phyloP scores from a whole-genome alignment of 495 filamentous ascomycete species.

The Pyronema omphalodes region DNA sequence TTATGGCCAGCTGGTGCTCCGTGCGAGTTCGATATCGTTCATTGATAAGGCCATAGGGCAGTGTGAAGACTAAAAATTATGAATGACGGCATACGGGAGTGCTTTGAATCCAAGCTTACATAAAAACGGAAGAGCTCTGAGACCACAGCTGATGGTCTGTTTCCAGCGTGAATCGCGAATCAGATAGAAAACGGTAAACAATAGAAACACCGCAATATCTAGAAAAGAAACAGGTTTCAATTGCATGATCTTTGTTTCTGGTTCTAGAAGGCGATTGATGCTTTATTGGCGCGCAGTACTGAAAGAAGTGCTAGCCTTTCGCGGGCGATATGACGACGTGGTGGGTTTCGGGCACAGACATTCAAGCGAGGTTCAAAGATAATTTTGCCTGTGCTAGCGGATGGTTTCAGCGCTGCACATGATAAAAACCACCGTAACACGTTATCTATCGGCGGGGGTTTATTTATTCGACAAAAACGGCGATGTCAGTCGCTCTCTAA shows the following conservation, averaged over 20 bases:
- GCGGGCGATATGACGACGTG: neutral
- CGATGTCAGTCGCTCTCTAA: no score
- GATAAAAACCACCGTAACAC: no score
- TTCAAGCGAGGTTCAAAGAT: neutral
- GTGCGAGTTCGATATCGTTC: conserved; percentile 36
- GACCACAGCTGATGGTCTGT: conserved; percentile 34
- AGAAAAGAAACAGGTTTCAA: conserved; percentile 48
- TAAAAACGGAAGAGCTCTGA: conserved; percentile 50
- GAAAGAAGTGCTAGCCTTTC: neutral
- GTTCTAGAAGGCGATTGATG: neutral
- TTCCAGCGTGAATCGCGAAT: conserved; percentile 40
- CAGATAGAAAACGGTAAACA: conserved; percentile 46
- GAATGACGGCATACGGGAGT: conserved; percentile 7
- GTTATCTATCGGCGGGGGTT: no score
- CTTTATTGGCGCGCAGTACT: no score
- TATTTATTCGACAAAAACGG: no score
- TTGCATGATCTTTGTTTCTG: conserved; percentile 31
- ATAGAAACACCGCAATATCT: conserved; percentile 50
- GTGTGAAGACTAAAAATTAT: conserved; percentile 31
- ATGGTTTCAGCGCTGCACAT: no score
- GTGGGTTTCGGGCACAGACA: neutral
- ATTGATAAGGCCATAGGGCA: conserved; percentile 38
- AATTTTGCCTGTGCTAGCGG: neutral
- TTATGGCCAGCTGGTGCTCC: conserved; percentile 37
- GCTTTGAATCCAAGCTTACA: conserved; percentile 29